phyloP scores from a whole-genome alignment of 2,329 filamentous ascomycete species.

The Sclerotinia spermophila region DNA sequence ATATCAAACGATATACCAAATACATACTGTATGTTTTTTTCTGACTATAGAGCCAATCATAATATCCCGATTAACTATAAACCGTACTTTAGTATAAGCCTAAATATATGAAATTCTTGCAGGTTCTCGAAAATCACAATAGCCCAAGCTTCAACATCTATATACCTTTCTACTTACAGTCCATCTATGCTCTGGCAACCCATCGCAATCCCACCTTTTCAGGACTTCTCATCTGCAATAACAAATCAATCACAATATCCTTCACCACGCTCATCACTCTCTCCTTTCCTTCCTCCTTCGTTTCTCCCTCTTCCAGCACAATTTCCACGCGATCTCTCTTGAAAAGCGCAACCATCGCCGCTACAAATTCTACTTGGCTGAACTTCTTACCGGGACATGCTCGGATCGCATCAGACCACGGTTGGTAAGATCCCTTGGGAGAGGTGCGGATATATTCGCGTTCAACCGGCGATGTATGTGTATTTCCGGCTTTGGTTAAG shows the following conservation, averaged over 20 bases:
- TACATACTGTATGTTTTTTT: no score
- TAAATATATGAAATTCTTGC: background rate
- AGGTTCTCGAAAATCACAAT: background rate
- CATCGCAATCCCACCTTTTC: conserved; percentile 24
- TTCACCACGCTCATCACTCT: conserved; percentile 21
- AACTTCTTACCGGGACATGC: conserved; percentile 29
- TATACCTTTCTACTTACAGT: background rate
- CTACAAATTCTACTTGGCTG: conserved; percentile 28
- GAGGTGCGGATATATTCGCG: conserved; percentile 10
- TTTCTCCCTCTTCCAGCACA: background rate
- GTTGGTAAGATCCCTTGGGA: conserved; percentile 19
- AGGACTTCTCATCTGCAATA: conserved; percentile 24
- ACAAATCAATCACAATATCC: conserved; percentile 22
- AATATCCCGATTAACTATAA: no score
- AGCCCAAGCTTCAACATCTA: background rate
- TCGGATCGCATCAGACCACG: conserved; percentile 24
- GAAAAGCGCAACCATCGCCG: conserved; percentile 21
- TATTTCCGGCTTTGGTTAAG: background rate
- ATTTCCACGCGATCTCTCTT: conserved; percentile 16
- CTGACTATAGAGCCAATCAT: no score
- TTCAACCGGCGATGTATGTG: background rate
- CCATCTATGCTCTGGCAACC: conserved; percentile 5
- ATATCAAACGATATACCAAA: no score
- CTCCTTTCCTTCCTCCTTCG: background rate
- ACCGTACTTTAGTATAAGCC: no score